Base-by-base conservation (phyloP, 305 asterid species). In the Rubia occidens region DNA sequence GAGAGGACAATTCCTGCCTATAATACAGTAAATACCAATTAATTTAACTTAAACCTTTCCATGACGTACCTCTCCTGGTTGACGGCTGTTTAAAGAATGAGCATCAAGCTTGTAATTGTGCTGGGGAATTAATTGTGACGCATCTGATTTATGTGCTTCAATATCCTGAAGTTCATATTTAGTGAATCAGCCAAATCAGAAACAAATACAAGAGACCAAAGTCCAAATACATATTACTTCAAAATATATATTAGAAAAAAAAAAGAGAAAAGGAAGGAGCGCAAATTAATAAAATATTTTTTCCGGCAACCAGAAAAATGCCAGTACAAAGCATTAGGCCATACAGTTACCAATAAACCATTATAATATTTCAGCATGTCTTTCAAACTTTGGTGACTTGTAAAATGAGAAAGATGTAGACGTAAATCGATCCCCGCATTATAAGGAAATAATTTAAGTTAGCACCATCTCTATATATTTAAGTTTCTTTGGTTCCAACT, bases 51-150 rank as follows among this genome's bases (percentile, higher is more conserved):
- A 10, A 61, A 51, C 60, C 29, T 35, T 64, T 62, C 39, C 66
- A 37, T 39, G 62, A 11, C 72, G 59, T 88, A 94, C 97, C 96
- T 90, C 95, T 85, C 99, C 99, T 65, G 99, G 97, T 35, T 83
- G 96, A 70, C 96, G 99, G 74, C 86, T 80, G 84, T 89, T 90
- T 71, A 94, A 72, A 32, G 97, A 90, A 82, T 89, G 87, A 68
- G 78, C 96, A 83, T 94, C 99, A 60, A 94, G 95, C 87, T 86
- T 90, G 89, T 90, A 94, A 77, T 86, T 94, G 81, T 90, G 99
- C 72, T 94, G 99, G 67, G 97, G 96, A 81, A 90, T 89, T 79
- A 94, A 68, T 66, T 81, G 89, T 61, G 99, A 84, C 35, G 96
- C 93, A 75, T 89, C 97, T 58, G 96, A 85, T 60, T 89, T 61